Conservation (phyloP, 1,284 basidiomycete genomes). For the Ceratobasidium sp. region DNA sequence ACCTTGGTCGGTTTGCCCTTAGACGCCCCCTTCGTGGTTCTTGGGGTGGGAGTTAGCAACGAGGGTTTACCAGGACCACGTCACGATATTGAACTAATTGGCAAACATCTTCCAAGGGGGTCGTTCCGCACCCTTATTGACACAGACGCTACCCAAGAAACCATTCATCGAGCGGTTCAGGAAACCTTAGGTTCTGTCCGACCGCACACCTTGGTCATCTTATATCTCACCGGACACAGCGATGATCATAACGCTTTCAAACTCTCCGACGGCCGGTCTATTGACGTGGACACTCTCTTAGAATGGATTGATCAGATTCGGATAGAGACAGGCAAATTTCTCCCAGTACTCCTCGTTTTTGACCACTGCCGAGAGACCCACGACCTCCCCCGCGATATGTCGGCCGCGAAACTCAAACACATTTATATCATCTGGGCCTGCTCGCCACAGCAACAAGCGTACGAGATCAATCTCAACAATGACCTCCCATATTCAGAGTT, state of each 20-base stretch:
- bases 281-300: not conserved
- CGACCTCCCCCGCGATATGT: not conserved
- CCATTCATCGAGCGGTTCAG: not conserved
- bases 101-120: not conserved
- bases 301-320: not conserved
- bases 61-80: not conserved
- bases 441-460: not conserved
- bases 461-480: not conserved
- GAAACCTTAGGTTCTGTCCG: not conserved
- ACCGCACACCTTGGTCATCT: not conserved
- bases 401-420: not conserved
- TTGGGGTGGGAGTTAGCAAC: not conserved
- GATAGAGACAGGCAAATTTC: not conserved
- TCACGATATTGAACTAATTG: not conserved
- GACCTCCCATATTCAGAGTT: not conserved
- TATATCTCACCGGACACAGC: constrained; percentile 1
- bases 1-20: no score
- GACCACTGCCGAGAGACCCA: not conserved
- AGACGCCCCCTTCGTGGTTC: not conserved
- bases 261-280: not conserved
- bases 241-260: not conserved
- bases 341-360: not conserved
- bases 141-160: not conserved
- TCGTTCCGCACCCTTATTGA: not conserved
- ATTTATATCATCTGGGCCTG: not conserved